phyloP scores from a whole-genome alignment of 2,329 filamentous ascomycete genomes.

The Cadophora sp. region DNA sequence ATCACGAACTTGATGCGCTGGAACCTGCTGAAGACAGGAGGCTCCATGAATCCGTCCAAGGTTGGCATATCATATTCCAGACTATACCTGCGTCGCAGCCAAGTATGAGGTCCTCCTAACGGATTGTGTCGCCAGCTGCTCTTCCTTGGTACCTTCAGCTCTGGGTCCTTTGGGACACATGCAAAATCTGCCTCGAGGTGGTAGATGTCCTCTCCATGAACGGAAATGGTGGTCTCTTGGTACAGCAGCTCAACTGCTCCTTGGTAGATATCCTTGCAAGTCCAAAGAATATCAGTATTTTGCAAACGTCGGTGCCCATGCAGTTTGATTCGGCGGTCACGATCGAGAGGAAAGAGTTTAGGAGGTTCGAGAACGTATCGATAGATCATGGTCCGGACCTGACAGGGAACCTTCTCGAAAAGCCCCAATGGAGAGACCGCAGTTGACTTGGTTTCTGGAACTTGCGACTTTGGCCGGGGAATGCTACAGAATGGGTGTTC shows the following conservation, averaged over 20 bases:
- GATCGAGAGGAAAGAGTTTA: not conserved
- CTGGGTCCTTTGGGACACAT: not conserved
- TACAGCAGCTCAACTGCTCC: not conserved
- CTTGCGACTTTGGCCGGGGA: not conserved
- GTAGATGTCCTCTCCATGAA: not conserved
- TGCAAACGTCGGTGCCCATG: not conserved
- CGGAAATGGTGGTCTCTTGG: not conserved
- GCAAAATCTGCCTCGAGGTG: not conserved
- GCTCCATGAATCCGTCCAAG: slow-evolving; percentile 16
- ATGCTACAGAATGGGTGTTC: not conserved
- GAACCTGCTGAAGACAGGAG: slow-evolving; percentile 10
- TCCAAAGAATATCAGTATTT: not conserved
- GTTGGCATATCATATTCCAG: not conserved
- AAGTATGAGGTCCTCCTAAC: not conserved
- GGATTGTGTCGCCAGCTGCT: slow-evolving; percentile 3
- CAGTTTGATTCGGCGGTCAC: not conserved
- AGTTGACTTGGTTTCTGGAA: not conserved
- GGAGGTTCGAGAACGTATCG: not conserved
- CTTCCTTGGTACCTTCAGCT: not conserved
- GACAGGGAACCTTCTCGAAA: not conserved
- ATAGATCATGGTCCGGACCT: not conserved
- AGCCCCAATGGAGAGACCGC: not conserved
- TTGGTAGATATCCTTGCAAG: not conserved
- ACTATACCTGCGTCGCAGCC: not conserved
- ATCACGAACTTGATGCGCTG: not conserved